Evolutionary conservation across 345 rosid species (phyloP).

Genomic region (Psidium guajava): DNA sequence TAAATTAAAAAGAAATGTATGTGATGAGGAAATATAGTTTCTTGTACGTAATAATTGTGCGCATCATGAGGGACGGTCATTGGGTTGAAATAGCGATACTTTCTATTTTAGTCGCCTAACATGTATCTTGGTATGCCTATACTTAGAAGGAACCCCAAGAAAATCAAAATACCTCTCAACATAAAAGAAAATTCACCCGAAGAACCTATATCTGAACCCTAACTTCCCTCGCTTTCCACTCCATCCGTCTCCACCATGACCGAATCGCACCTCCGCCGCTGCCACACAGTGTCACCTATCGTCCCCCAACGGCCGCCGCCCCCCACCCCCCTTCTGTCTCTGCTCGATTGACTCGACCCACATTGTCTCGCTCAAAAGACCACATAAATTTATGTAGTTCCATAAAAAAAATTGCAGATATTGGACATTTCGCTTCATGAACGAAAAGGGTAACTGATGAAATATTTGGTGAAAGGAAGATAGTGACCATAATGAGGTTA

Average conservation of each 20-base stretch:
- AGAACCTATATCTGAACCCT: neutral
- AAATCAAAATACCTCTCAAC: neutral
- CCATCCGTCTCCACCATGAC: neutral
- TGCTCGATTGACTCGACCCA: neutral
- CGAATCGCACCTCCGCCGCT: neutral
- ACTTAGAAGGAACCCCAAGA: neutral
- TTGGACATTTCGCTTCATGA: neutral
- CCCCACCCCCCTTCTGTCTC: neutral
- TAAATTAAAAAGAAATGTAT: neutral
- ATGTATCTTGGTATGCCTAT: neutral
- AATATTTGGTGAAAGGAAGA: neutral
- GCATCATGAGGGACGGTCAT: neutral
- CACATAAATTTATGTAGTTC: neutral
- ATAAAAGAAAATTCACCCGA: neutral
- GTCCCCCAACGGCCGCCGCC: accelerated
- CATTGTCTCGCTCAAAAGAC: neutral
- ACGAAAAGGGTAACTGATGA: neutral
- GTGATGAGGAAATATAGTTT: neutral
- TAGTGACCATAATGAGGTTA: neutral
- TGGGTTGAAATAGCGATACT: neutral
- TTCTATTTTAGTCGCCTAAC: neutral
- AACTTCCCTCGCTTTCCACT: neutral
- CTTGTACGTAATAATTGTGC: neutral
- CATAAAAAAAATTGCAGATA: neutral
- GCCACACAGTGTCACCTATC: neutral